Percentiles rank a stretch among this genome's conserved stretches.
These are phyloP conservation scores for Penicillium pulvis DNA, from an alignment of 495 filamentous ascomycete genomes.

Conservation along the genomic window DNA sequence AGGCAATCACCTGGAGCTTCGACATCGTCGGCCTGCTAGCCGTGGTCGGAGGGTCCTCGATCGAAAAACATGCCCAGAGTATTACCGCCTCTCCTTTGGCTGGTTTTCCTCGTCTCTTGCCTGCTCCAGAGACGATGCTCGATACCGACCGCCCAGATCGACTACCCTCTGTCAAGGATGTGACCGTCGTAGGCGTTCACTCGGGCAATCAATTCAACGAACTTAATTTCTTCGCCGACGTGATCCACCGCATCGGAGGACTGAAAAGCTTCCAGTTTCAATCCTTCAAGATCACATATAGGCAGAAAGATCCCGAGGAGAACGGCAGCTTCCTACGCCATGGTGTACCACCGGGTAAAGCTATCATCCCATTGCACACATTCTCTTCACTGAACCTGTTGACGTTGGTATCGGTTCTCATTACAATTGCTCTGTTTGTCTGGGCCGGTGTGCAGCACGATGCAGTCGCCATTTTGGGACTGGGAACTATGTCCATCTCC, in stretches of 20 bases:
- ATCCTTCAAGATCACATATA: conserved; percentile 12
- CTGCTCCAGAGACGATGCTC: conserved; percentile 66
- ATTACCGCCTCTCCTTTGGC: conserved; percentile 58
- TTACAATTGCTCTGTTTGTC: conserved; percentile 46
- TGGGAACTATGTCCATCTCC: conserved; percentile 25
- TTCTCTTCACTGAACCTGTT: conserved; percentile 56
- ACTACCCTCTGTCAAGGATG: conserved; percentile 52
- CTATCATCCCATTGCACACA: conserved; percentile 46
- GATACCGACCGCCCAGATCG: conserved; percentile 58
- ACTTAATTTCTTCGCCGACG: conserved; percentile 63
- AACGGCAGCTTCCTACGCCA: not conserved
- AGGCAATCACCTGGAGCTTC: conserved; percentile 30
- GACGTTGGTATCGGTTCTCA: conserved; percentile 47
- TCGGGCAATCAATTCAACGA: conserved; percentile 54
- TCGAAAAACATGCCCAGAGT: conserved; percentile 57
- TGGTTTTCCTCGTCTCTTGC: conserved; percentile 64
- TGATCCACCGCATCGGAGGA: conserved; percentile 57
- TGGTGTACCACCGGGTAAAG: not conserved
- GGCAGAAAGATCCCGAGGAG: conserved; percentile 1
- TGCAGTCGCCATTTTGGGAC: conserved; percentile 39
- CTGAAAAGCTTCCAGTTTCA: conserved; percentile 28
- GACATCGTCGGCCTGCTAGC: conserved; percentile 66
- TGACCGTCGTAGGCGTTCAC: conserved; percentile 59
- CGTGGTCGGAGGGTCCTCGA: conserved; percentile 61
- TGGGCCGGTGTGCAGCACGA: conserved; percentile 52